Evolutionary conservation across 345 rosid species (phyloP), one percentile per base, ranked within the genome.

Genomic region (Eucalyptus globulus): DNA sequence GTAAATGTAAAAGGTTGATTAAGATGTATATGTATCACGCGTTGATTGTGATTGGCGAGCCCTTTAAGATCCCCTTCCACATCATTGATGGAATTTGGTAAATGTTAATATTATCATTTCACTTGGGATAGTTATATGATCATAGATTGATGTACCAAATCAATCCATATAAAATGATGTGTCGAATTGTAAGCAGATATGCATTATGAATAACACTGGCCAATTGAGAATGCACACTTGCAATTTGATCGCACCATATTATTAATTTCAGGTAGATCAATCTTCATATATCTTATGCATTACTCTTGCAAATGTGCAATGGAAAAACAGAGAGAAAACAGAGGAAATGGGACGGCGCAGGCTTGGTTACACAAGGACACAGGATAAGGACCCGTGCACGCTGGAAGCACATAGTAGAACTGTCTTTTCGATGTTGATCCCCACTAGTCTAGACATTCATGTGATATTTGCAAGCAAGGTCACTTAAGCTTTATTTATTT

Each of bases 401-500:
- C 9, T 67, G 43, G 40, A n/a, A 16, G 22, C 80, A 16, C 19
- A 69, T 34, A 17, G 0, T 34, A 2, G 80, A 0, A 0, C 8
- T n/a, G 80, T 1, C 80, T 17, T 34, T 69, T 17, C 12, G 19
- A 16, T 8, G 44, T 69, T 17, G 80, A 69, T 69, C 44, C 13
- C 80, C 11, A 17, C 24, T 8, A 34, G 44, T 34, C 44, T 9
- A 17, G 26, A 34, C 44, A 34, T n/a, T 60, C 1, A 26, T 13
- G 31, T 12, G 14, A 26, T 60, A 60, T 11, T 53, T 53, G 58
- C 37, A 7, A 29, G 19, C 13, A 56, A 56, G 29, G 29, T 0
- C 2, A 56, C 4, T 14, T 29, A 27, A 0, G 14, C 5, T 62
- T 0, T 3, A 0, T 27, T 27, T 62, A 27, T 27, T 62, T 62